A percentile compares a stretch with the other conserved stretches of the same genome.
Conservation (phyloP, 2,329 filamentous ascomycete species). For the Paraphoma sp. region DNA sequence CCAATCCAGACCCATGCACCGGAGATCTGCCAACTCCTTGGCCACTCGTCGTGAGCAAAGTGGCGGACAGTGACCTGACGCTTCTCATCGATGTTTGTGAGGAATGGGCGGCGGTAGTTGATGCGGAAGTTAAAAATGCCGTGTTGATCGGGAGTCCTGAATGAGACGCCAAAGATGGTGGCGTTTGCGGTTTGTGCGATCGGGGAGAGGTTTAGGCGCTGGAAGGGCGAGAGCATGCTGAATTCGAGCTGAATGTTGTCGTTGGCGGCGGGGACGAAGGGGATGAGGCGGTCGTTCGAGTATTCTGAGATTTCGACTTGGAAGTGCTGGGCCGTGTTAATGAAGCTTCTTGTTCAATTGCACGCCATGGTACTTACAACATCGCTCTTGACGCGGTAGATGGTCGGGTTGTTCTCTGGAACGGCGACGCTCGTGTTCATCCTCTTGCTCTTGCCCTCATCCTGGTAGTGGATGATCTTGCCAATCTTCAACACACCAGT, state of each 20-base stretch:
- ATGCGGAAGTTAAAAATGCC: constrained; percentile 98
- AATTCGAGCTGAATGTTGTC: constrained; percentile 94
- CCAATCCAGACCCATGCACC: constrained; percentile 95
- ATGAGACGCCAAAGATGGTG: constrained; percentile 75
- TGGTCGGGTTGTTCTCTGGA: constrained; percentile 73
- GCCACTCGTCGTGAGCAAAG: constrained; percentile 97
- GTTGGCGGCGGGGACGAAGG: constrained; percentile 71
- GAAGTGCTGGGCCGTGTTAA: constrained; percentile 68
- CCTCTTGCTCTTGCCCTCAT: constrained; percentile 60
- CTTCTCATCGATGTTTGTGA: constrained; percentile 91
- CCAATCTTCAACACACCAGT: constrained; percentile 86
- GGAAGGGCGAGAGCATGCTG: constrained; percentile 97
- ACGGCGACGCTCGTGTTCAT: constrained; percentile 47
- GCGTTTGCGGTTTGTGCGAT: constrained; percentile 66
- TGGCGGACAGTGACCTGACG: constrained; percentile 92
- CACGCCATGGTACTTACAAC: constrained; percentile 70
- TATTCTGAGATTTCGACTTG: constrained; percentile 90
- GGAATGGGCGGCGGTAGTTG: constrained; percentile 95
- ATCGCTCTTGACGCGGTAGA: constrained; percentile 96
- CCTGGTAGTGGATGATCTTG: constrained; percentile 76
- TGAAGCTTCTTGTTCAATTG: background rate
- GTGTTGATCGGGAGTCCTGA: constrained; percentile 92
- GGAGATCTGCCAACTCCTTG: constrained; percentile 85
- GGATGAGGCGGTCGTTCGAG: constrained; percentile 72
- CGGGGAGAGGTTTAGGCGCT: constrained; percentile 77